These are phyloP conservation scores for Penicillium verrucosum DNA, from an alignment of 2,329 filamentous ascomycete genomes.

Conservation along the genomic window DNA sequence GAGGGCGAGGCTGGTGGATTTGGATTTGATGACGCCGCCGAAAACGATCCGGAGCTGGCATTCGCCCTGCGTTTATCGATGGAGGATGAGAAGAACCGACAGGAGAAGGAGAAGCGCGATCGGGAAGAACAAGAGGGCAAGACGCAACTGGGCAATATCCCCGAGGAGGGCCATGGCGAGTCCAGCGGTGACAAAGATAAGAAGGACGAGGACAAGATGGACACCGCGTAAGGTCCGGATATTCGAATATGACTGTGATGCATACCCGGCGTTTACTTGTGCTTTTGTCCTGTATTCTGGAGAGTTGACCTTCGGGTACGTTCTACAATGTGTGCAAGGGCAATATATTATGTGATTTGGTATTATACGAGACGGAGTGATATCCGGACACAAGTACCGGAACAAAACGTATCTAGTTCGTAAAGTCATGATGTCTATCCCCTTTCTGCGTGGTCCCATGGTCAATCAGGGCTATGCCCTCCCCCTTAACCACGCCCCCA, in stretches of 20 bases:
- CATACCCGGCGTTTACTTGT: constrained; percentile 38
- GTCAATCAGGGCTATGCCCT: constrained; percentile 42
- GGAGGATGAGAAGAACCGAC: constrained; percentile 93
- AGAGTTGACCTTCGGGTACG: constrained; percentile 14
- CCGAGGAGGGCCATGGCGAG: constrained; percentile 70
- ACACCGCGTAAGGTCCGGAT: constrained; percentile 64
- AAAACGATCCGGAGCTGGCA: constrained; percentile 84
- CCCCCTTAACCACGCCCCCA: constrained; percentile 73
- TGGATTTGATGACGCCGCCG: constrained; percentile 79
- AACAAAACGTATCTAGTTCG: constrained; percentile 21
- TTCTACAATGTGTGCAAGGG: constrained; percentile 14
- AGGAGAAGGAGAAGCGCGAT: constrained; percentile 78
- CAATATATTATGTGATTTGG: constrained; percentile 23
- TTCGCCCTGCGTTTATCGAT: constrained; percentile 94
- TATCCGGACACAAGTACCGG: constrained; percentile 11
- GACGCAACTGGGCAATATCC: constrained; percentile 74
- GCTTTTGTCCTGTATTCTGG: constrained; percentile 22
- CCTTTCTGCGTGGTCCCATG: not conserved
- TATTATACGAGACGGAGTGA: constrained; percentile 18
- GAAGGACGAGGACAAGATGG: constrained; percentile 76
- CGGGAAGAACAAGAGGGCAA: constrained; percentile 71
- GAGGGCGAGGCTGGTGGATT: constrained; percentile 55
- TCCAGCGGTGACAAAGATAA: constrained; percentile 57
- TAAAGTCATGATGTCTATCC: constrained; percentile 21
- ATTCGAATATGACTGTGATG: constrained; percentile 32